Base-by-base conservation (phyloP, 129 eudicot species). In the Pulicaria dysenterica region DNA sequence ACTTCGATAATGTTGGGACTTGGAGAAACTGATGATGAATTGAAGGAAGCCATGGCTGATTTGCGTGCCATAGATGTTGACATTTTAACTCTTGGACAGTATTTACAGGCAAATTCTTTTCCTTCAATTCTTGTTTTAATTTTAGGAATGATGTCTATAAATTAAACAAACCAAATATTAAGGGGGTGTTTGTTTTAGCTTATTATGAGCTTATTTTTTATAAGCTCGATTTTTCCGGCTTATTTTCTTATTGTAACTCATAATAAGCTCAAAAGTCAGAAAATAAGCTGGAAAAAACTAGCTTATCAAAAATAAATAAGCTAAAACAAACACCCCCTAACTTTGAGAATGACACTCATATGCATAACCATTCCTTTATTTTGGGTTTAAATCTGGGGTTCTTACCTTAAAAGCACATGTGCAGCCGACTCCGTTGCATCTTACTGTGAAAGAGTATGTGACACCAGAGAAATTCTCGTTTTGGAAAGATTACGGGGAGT, bases 1-100 rank as follows among this genome's bases (percentile, higher is more conserved):
- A 77, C 96, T 36, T 93, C 98, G 19, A 89, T 93, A 66, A 89
- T 93, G 98, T 64, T 93, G 86, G 98, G 98, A 57, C 98, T 93
- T 53, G 98, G 98, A 75, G 98, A 93, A 84, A 77, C 89, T 49
- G 98, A 93, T 76, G 96, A 93, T 36, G 98, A 93, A 75, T 67
- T 89, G 65, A 89, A 89, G 87, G 84, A 87, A 93, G 73, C 98
- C 47, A 93, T 93, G 98, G 89, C 89, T 71, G 92, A 93, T 87
- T 80, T 93, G 36, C 86, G 98, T 80, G 91, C 95, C 69, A 89
- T 93, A 17, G 95, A 80, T 45, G 96, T 93, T 60, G 98, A 93
- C 76, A 93, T 93, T 70, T 82, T 93, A 86, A 89, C 98, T 4
- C 95, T 90, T 9, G 98, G 98, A 58, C 98, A 94, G 63, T 94